Conservation (phyloP, 495 filamentous ascomycete species). For the Polyplosphaeria fusca region DNA sequence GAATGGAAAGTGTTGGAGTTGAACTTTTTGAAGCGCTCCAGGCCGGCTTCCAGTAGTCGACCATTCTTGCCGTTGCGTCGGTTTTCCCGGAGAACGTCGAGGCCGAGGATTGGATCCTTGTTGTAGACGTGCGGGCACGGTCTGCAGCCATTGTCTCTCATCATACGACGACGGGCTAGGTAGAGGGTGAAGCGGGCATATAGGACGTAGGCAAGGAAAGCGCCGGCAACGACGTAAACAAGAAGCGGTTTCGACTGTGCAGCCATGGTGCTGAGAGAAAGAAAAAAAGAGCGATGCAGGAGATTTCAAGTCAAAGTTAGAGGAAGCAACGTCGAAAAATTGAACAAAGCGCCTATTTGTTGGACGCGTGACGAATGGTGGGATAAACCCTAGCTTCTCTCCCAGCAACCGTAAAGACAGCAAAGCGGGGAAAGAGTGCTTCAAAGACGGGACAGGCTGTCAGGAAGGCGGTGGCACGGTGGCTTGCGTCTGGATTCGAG, state of each 20-base stretch:
- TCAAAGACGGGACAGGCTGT: too few species aligned
- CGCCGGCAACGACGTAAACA: constrained; percentile 10
- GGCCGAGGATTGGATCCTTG: constrained; percentile 37
- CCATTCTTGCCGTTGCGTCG: constrained; percentile 28
- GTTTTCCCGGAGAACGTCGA: constrained; percentile 35
- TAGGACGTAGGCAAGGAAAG: constrained; percentile 20
- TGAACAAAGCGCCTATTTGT: too few species aligned
- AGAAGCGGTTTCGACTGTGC: constrained; percentile 1
- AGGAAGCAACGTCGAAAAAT: too few species aligned
- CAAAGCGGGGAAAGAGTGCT: too few species aligned
- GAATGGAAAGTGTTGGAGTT: constrained; percentile 29
- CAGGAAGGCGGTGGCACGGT: too few species aligned
- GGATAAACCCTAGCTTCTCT: too few species aligned
- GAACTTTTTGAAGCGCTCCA: constrained; percentile 28
- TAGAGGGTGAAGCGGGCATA: constrained; percentile 23
- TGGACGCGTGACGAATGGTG: too few species aligned
- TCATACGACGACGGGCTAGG: constrained; percentile 21
- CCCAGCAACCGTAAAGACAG: too few species aligned
- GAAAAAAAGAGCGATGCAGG: too few species aligned
- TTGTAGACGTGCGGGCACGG: constrained; percentile 17
- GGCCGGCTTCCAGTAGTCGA: constrained; percentile 15
- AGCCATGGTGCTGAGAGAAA: too few species aligned
- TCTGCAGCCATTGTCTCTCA: constrained; percentile 25
- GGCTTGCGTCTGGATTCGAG: too few species aligned
- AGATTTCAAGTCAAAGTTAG: too few species aligned